Evolutionary conservation across 2,329 filamentous ascomycete genomes (phyloP).

Genomic region (Fusarium albidum): DNA sequence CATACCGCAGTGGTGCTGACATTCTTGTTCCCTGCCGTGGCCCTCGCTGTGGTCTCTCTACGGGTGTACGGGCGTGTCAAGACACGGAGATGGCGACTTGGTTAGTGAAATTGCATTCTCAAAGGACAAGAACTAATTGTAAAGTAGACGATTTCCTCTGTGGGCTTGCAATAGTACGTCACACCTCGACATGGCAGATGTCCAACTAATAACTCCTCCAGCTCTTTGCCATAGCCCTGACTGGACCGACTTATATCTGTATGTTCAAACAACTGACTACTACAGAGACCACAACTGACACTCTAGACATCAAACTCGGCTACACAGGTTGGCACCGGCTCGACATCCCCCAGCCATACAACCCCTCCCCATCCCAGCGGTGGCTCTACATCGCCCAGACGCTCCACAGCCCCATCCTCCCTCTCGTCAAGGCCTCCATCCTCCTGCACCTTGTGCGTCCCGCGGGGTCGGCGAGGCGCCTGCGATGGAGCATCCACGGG

Average conservation of each 20-base stretch:
- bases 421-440: conserved; percentile 54
- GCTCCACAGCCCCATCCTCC: conserved; percentile 55
- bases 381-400: conserved; percentile 51
- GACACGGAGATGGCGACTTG: conserved; percentile 17
- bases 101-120: conserved; percentile 5
- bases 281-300: neutral
- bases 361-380: conserved; percentile 13
- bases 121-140: conserved; percentile 6
- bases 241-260: conserved; percentile 21
- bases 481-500: conserved; percentile 41
- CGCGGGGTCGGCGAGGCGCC: conserved; percentile 43
- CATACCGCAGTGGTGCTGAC: conserved; percentile 4
- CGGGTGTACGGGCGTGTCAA: conserved; percentile 19
- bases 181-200: neutral
- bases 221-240: conserved; percentile 18
- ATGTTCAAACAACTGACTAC: conserved; percentile 6
- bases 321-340: conserved; percentile 18
- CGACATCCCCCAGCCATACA: conserved; percentile 10
- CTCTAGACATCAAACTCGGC: conserved; percentile 16
- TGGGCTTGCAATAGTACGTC: conserved; percentile 19
- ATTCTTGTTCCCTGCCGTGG: conserved; percentile 20
- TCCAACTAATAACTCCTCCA: conserved; percentile 4
- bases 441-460: conserved; percentile 53
- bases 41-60: conserved; percentile 6
- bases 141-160: conserved; percentile 22